Evolutionary conservation across 345 rosid genomes (phyloP), one percentile per base, ranked within the genome.

Genomic region (Hibiscus tridactylites): DNA sequence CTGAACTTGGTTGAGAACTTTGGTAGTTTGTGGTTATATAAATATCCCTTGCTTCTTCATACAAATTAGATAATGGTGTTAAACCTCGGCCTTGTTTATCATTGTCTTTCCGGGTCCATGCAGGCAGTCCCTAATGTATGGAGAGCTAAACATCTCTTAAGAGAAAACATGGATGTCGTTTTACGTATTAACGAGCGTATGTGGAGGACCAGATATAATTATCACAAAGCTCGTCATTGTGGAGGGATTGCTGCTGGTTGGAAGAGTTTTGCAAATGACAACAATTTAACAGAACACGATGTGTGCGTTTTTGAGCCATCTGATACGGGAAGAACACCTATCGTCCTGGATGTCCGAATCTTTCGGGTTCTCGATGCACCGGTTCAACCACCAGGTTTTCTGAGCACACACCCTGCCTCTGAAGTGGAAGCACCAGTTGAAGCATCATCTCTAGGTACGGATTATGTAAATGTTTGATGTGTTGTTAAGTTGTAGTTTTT

Each of bases 241-340:
- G 92, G 90, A 70, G 82, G 86, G 21, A 64, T 88, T 29, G 28
- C 84, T 5, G 47, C 64, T 44, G 91, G 90, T 13, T 84, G 89
- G 92, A 85, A 44, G 85, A 77, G 54, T 6, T 85, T 88, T 59
- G 85, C 78, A 5, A 13, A 59, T 3, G 89, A 84, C 5, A 88
- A 84, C 83, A 78, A 81, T 59, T 71, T 85, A 11, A 72, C 76
- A 6, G 82, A 81, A 73, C 75, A 60, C 67, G 92, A 85, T 59
- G 88, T 74, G 10, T 88, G 92, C 52, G 78, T 85, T n/a, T 88
- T 88, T 54, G 69, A 69, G 15, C 87, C 81, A 8, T 75, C 58
- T 0, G 29, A 33, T 63, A 66, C 37, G 28, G 73, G 9, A 31
- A 11, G 47, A 70, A 68, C 69, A 58, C 53, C 73, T 9, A 24